phyloP scores from a whole-genome alignment of 1,284 basidiomycete species.

The Neonothopanus nambi region DNA sequence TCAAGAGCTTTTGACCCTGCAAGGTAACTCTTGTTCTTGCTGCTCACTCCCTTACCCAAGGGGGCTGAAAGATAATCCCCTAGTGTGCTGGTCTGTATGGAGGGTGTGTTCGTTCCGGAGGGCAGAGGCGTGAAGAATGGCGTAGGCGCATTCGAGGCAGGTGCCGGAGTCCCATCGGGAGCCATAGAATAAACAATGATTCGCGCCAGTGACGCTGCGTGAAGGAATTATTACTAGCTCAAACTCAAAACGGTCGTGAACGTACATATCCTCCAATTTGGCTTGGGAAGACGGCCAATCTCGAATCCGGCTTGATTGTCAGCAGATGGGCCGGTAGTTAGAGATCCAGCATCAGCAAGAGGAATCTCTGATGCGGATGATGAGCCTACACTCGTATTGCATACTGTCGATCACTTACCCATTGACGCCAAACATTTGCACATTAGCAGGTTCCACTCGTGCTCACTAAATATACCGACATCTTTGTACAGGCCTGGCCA shows the following conservation, averaged over 20 bases:
- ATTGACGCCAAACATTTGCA: slow-evolving; percentile 88
- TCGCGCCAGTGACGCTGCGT: slow-evolving; percentile 75
- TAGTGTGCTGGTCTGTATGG: slow-evolving; percentile 42
- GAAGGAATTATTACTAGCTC: slow-evolving; percentile 4
- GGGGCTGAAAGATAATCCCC: slow-evolving; percentile 66
- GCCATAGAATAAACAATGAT: slow-evolving; percentile 93
- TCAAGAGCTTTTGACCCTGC: slow-evolving; percentile 88
- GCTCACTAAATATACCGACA: slow-evolving; percentile 85
- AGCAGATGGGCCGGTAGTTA: slow-evolving; percentile 69
- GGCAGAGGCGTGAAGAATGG: slow-evolving; percentile 66
- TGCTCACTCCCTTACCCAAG: slow-evolving; percentile 38
- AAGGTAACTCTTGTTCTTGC: slow-evolving; percentile 60
- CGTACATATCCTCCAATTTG: slow-evolving; percentile 69
- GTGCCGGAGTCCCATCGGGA: slow-evolving; percentile 67
- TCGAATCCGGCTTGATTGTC: slow-evolving; percentile 70
- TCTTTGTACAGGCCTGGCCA: slow-evolving; percentile 81
- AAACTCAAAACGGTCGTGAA: slow-evolving; percentile 10
- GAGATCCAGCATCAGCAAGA: slow-evolving; percentile 67
- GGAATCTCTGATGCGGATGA: slow-evolving; percentile 55
- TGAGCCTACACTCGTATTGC: slow-evolving; percentile 13
- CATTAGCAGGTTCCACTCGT: slow-evolving; percentile 89
- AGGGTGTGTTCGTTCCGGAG: slow-evolving; percentile 61
- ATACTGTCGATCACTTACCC: slow-evolving; percentile 50
- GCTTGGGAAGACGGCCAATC: slow-evolving; percentile 63
- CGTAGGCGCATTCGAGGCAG: slow-evolving; percentile 51